phyloP scores from a whole-genome alignment of 2,329 filamentous ascomycete genomes.

The Pyricularia sp. region DNA sequence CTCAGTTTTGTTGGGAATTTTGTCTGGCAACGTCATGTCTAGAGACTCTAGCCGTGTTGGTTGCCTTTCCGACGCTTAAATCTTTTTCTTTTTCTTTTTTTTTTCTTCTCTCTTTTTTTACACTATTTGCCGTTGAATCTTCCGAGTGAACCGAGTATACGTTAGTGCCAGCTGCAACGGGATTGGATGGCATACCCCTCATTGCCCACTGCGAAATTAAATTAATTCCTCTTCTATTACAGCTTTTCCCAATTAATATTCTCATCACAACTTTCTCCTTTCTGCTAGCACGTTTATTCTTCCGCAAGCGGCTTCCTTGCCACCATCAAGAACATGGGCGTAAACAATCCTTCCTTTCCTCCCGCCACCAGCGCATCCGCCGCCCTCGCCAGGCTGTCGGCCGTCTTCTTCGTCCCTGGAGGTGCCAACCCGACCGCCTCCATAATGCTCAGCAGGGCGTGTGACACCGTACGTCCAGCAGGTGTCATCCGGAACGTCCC shows the following conservation, averaged over 20 bases:
- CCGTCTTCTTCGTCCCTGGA: conserved; percentile 60
- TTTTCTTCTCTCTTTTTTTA: background rate
- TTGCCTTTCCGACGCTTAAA: background rate
- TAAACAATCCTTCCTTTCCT: conserved; percentile 83
- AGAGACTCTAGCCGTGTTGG: background rate
- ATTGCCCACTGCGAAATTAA: background rate
- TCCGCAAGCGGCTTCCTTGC: conserved; percentile 60
- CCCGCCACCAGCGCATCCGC: conserved; percentile 80
- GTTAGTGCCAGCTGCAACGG: background rate
- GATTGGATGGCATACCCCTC: background rate
- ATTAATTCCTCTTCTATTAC: background rate
- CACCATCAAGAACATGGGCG: conserved; percentile 96
- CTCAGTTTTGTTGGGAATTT: background rate
- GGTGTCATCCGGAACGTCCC: conserved; percentile 48
- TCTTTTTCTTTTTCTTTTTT: background rate
- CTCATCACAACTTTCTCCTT: background rate
- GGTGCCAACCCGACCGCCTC: conserved; percentile 54
- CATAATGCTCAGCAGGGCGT: conserved; percentile 51
- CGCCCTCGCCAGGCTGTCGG: conserved; percentile 55
- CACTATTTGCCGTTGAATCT: background rate
- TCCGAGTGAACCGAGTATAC: background rate
- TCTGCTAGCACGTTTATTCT: background rate
- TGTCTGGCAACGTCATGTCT: background rate
- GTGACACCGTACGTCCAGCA: conserved; percentile 48
- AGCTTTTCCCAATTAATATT: background rate